Base-by-base conservation (phyloP, 1,284 basidiomycete genomes). In the Marasmius fiardii region DNA sequence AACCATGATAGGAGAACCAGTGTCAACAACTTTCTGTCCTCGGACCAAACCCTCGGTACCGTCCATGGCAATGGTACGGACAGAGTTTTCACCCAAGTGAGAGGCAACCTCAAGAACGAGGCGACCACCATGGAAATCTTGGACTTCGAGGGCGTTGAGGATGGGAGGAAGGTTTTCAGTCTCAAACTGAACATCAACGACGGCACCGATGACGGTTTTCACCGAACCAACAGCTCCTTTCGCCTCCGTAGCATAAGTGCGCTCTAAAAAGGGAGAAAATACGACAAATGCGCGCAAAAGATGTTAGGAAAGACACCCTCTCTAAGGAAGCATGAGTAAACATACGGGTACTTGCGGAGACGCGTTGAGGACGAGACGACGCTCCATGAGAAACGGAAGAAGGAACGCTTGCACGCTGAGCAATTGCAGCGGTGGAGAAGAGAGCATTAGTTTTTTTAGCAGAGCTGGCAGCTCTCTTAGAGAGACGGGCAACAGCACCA, bases 21-120 rank as follows among this genome's bases (percentile, higher is more conserved):
- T 97, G 79, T 98, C 96, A 68, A 96, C 71, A 69, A 98, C 96
- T 80, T 89, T 95, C 76, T 96, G 92, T 54, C 96, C 96, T 80
- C 96, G 95, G 65, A 99, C 95, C 69, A 99, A 93, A 93, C 96
- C 96, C 77, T 98, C 96, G 60, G 96, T 99, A 88, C 95, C 95
- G 74, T 98, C 95, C 93, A 95, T 95, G 66, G 93, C 93, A 85
- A 95, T 95, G 74, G 91, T 93, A 68, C 95, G 93, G 74, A 97
- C 94, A 48, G 95, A 93, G 86, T 98, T 98, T 82, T 97, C 96
- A 75, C 96, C 96, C 62, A 99, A 83, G 76, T 99, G 96, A 65
- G 95, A 93, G 59, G 96, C 93, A 67, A 96, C 94, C 79, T 96
- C 94, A 63, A 96, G 91, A 64, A 97, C 93, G 72, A 97, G 91